Evolutionary conservation across 768 basidiomycete species (phyloP), one percentile per base, ranked within the genome.

Genomic region (Amanita exitialis): DNA sequence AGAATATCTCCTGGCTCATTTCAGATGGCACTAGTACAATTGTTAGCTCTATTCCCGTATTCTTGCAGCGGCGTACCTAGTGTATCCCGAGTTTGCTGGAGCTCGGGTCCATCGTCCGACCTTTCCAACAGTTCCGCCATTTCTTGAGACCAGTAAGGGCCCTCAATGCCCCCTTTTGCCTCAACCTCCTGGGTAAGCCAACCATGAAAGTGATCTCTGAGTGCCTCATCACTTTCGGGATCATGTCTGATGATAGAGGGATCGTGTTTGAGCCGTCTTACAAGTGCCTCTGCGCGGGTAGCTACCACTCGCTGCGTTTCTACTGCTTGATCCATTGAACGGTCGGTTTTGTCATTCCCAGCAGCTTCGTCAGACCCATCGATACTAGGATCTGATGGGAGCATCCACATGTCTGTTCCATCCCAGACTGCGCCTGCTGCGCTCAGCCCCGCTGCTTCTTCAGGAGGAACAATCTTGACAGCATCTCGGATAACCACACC

Each of bases 401-500:
- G 61, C 70, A 83, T 81, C 84, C 90, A 93, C 62, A 92, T 77
- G 64, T 94, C 90, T 28, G 82, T 69, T 1, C 90, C 92, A 62
- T 94, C 92, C 90, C 90, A 94, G 38, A 79, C 57, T 23, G 83
- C 61, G 3, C 75, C 78, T 27, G 54, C 57, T 25, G 41, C 53
- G 53, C 35, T 10, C 38, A 54, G 44, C 12, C 61, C 20, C 6
- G 58, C 62, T 0, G 61, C 68, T 39, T 76, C 76, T 34, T 86
- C 83, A 1, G 93, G 93, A 0, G 93, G 94, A 12, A 97, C 73
- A 46, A 96, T 86, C 64, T 93, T 94, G 59, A 97, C 90, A 9
- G 90, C 91, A 45, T 97, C 93, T 47, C 76, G 81, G 8, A 94
- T 69, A 13, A 85, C 83, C 55, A 87, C 91, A 51, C 87, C 78